Evolutionary conservation across 2,329 filamentous ascomycete genomes (phyloP).

Genomic region (Fusarium stilboides): DNA sequence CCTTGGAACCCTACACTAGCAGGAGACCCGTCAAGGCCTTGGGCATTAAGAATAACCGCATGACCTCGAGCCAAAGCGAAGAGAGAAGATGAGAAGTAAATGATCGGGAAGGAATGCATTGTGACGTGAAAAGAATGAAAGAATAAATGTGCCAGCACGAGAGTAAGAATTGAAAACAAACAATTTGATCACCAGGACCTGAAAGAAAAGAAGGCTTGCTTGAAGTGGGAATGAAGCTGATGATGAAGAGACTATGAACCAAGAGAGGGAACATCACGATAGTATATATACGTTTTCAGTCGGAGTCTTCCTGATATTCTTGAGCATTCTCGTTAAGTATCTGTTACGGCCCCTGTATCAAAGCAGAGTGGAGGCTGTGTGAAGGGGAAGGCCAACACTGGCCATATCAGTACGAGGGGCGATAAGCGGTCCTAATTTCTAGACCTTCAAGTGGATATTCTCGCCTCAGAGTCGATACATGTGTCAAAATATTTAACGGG

Average conservation of each 20-base stretch:
- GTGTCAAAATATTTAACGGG: slow-evolving; percentile 23
- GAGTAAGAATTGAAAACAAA: slow-evolving; percentile 27
- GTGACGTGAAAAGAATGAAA: slow-evolving; percentile 13
- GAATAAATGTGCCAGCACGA: slow-evolving; percentile 45
- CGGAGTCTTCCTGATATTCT: background rate
- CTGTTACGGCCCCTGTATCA: slow-evolving; percentile 47
- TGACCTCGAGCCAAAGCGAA: slow-evolving; percentile 53
- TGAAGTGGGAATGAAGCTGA: slow-evolving; percentile 40
- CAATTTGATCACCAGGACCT: slow-evolving; percentile 48
- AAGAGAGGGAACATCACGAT: background rate
- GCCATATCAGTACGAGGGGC: slow-evolving; percentile 1
- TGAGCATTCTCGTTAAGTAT: background rate
- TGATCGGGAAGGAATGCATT: slow-evolving; percentile 38
- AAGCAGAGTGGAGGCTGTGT: slow-evolving; percentile 34
- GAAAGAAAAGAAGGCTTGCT: slow-evolving; percentile 30
- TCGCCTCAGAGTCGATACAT: slow-evolving; percentile 40
- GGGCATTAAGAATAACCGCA: slow-evolving; percentile 63
- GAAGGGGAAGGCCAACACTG: slow-evolving; percentile 32
- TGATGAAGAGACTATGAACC: slow-evolving; percentile 23
- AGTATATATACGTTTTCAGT: slow-evolving; percentile 39
- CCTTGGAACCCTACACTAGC: slow-evolving; percentile 66
- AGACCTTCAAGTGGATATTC: slow-evolving; percentile 22
- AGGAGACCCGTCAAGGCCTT: slow-evolving; percentile 63
- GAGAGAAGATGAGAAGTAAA: slow-evolving; percentile 37
- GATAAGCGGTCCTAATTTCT: slow-evolving; percentile 15